phyloP scores from a whole-genome alignment of 106 monocot species.

The Allium sativum region DNA sequence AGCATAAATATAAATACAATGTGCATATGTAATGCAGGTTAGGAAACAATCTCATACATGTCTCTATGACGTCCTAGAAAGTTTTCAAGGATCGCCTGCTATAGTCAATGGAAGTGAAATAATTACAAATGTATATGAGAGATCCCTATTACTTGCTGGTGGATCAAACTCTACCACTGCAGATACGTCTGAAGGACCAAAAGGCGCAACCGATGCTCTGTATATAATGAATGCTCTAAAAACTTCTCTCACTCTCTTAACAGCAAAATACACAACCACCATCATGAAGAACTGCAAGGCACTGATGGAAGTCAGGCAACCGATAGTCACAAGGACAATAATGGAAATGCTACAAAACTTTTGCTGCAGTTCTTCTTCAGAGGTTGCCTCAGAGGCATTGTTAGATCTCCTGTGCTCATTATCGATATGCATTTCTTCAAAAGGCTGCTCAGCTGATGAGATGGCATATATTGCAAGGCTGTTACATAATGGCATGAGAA shows the following conservation, averaged over 20 bases:
- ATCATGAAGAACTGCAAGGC: slow-evolving; percentile 55
- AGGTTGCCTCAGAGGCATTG: slow-evolving; percentile 42
- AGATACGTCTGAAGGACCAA: slow-evolving; percentile 20
- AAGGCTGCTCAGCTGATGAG: slow-evolving; percentile 58
- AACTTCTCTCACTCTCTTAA: slow-evolving; percentile 56
- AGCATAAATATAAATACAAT: too few species aligned
- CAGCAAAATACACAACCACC: slow-evolving; percentile 30
- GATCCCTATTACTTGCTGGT: slow-evolving; percentile 76
- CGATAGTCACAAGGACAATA: slow-evolving; percentile 62
- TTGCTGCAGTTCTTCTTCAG: slow-evolving; percentile 31
- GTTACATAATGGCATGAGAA: slow-evolving; percentile 51
- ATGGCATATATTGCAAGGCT: slow-evolving; percentile 71
- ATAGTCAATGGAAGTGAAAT: slow-evolving; percentile 59
- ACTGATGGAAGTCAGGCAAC: slow-evolving; percentile 43
- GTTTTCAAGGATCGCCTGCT: slow-evolving; percentile 47
- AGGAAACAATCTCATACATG: slow-evolving; percentile 62
- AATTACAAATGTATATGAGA: slow-evolving; percentile 52
- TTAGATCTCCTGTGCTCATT: slow-evolving; percentile 61
- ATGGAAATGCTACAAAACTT: slow-evolving; percentile 68
- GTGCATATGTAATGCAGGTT: slow-evolving; percentile 37
- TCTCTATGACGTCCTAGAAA: slow-evolving; percentile 41
- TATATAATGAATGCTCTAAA: slow-evolving; percentile 57
- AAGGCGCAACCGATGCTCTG: slow-evolving; percentile 64
- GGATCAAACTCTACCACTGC: slow-evolving; percentile 38
- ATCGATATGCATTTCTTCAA: slow-evolving; percentile 34